A percentile compares a stretch with the other conserved stretches of the same genome.
Evolutionary conservation across 176 grass and related monocot genomes (phyloP).

Genomic region (Eleusine indica): DNA sequence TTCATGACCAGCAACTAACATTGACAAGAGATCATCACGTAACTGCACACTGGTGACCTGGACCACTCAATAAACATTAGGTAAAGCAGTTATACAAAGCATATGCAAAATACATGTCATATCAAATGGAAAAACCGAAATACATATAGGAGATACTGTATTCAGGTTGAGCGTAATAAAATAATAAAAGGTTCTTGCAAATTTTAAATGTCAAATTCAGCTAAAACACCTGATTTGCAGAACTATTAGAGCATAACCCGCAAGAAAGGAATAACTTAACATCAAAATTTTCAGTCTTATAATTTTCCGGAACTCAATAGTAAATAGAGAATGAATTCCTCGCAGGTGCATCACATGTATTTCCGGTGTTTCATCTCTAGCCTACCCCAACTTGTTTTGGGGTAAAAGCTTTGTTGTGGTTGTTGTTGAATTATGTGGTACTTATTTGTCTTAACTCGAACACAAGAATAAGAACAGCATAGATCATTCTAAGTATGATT

Average conservation of each 20-base stretch:
- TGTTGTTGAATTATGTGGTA: neutral
- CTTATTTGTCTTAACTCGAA: constrained; percentile 3
- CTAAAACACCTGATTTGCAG: neutral
- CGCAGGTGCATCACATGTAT: neutral
- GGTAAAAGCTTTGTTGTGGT: too few relatives aligned
- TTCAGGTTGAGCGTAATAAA: neutral
- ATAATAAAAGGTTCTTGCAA: neutral
- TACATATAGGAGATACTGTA: constrained; percentile 10
- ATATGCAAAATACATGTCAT: constrained; percentile 14
- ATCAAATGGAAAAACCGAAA: constrained; percentile 12
- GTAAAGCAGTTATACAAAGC: constrained; percentile 23
- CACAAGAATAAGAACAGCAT: constrained; percentile 7
- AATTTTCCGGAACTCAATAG: neutral
- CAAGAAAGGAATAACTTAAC: neutral
- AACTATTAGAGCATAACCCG: neutral
- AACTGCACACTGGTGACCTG: constrained; percentile 89
- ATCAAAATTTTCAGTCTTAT: neutral
- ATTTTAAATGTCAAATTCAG: neutral
- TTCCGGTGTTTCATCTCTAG: too few relatives aligned
- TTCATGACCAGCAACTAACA: constrained; percentile 99
- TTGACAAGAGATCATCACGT: constrained; percentile 94
- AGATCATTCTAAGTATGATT: constrained; percentile 11
- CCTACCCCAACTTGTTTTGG: too few relatives aligned
- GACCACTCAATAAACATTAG: constrained; percentile 8
- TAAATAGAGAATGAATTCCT: constrained; percentile 17